A percentile compares a stretch with the other conserved stretches of the same genome.
These are phyloP conservation scores for Ustilago trichophora DNA, from an alignment of 1,284 basidiomycete genomes.

Conservation along the genomic window DNA sequence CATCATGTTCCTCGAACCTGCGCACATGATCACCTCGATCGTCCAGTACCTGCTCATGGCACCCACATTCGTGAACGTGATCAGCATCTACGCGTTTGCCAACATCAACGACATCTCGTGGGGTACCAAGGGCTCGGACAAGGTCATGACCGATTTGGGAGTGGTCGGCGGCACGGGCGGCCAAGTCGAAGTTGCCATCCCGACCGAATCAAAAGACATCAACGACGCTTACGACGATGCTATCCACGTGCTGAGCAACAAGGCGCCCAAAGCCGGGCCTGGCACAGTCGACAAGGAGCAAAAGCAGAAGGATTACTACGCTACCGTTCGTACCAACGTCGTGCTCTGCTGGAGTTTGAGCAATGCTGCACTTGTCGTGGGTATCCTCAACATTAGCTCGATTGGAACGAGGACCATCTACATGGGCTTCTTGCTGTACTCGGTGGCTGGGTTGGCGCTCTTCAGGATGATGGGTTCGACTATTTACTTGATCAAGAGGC, in stretches of 20 bases:
- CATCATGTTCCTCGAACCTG: constrained; percentile 63
- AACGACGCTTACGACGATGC: constrained; percentile 65
- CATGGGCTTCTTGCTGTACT: constrained; percentile 63
- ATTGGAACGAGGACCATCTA: constrained; percentile 48
- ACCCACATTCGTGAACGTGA: constrained; percentile 64
- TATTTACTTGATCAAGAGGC: constrained; percentile 52
- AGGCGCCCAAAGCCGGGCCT: constrained; percentile 36
- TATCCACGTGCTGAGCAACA: constrained; percentile 58
- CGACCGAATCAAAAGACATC: constrained; percentile 61
- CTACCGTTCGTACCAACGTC: constrained; percentile 86
- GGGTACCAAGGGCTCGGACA: constrained; percentile 65
- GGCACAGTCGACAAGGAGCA: constrained; percentile 48
- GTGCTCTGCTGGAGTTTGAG: constrained; percentile 77
- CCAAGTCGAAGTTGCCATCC: constrained; percentile 61
- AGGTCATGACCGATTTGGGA: constrained; percentile 58
- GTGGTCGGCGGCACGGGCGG: constrained; percentile 44
- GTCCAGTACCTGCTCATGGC: constrained; percentile 64
- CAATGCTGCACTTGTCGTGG: constrained; percentile 61
- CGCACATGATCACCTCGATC: constrained; percentile 64
- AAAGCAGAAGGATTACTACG: constrained; percentile 65
- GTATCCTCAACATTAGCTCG: constrained; percentile 57
- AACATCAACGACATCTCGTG: constrained; percentile 63
- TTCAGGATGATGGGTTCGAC: constrained; percentile 55
- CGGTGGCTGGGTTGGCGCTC: constrained; percentile 54
- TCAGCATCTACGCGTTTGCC: constrained; percentile 65